Evolutionary conservation across 225 moss, liverwort and hornwort genomes (phyloP).

Genomic region (Thuidium tamariscinum): DNA sequence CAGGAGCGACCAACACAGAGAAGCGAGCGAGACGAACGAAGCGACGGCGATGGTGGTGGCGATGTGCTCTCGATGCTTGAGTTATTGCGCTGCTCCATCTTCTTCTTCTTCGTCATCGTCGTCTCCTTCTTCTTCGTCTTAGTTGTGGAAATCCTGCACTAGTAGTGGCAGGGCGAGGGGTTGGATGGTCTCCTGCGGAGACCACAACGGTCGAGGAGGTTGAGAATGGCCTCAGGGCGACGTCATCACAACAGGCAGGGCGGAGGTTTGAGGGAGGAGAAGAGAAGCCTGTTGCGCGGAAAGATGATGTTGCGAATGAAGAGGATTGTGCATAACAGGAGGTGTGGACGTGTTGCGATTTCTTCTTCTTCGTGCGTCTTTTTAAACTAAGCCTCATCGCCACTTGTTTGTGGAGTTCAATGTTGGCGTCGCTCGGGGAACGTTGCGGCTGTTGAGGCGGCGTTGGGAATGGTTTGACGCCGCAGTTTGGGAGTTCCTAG

Average conservation of each 20-base stretch:
- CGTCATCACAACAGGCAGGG: background rate
- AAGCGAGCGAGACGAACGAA: background rate
- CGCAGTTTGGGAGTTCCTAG: slow-evolving; percentile 12
- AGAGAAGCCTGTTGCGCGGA: background rate
- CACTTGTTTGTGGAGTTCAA: background rate
- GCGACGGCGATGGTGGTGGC: slow-evolving; percentile 20
- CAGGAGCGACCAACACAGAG: background rate
- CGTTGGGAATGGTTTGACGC: slow-evolving; percentile 36
- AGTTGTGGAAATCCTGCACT: background rate
- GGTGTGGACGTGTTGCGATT: background rate
- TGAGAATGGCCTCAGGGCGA: slow-evolving; percentile 7
- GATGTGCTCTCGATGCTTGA: slow-evolving; percentile 1
- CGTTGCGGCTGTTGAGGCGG: background rate
- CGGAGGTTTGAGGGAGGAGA: background rate
- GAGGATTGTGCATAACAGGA: background rate
- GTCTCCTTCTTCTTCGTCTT: background rate
- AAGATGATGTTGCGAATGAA: background rate
- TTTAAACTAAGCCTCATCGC: background rate
- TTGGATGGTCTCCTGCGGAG: background rate
- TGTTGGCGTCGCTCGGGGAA: background rate
- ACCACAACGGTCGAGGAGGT: background rate
- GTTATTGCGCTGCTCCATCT: slow-evolving; percentile 1
- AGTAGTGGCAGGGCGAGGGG: background rate
- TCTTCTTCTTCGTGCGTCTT: background rate
- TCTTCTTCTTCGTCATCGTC: background rate